Percentiles rank a stretch among this genome's conserved stretches.
phyloP scores from a whole-genome alignment of 2,329 filamentous ascomycete genomes.

The Colletotrichum tabaci region DNA sequence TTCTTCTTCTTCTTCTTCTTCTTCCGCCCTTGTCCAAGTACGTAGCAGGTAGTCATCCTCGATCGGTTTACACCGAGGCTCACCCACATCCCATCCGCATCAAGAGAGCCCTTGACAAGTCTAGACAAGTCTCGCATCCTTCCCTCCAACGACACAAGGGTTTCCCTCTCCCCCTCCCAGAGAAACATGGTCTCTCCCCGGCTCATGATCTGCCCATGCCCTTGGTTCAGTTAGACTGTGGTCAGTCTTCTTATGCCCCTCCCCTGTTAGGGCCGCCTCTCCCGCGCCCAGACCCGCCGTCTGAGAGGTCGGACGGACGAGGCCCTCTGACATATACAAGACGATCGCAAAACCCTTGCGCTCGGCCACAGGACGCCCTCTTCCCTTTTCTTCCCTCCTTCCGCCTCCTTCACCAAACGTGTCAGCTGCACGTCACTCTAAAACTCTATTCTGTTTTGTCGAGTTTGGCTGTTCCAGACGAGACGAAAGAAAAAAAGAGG shows the following conservation, averaged over 20 bases:
- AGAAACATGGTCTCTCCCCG: conserved; percentile 33
- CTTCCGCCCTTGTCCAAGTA: no score
- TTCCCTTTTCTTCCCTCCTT: conserved; percentile 14
- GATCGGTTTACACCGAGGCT: conserved; percentile 19
- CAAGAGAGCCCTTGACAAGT: conserved; percentile 17
- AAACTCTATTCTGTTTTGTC: conserved; percentile 40
- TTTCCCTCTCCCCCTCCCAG: conserved; percentile 1
- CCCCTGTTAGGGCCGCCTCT: conserved; percentile 37
- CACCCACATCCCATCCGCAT: conserved; percentile 18
- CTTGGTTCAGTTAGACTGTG: conserved; percentile 25
- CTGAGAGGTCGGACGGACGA: conserved; percentile 28
- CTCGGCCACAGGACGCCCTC: conserved; percentile 30
- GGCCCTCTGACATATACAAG: conserved; percentile 32
- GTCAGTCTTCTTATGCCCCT: conserved; percentile 11
- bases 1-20: no score
- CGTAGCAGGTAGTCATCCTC: conserved; percentile 9
- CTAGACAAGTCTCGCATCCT: conserved; percentile 32
- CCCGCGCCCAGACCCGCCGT: conserved; percentile 24
- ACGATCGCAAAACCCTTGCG: conserved; percentile 37
- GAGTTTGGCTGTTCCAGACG: conserved; percentile 26
- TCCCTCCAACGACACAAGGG: conserved; percentile 12
- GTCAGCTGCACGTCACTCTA: conserved; percentile 41
- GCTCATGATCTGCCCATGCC: conserved; percentile 36
- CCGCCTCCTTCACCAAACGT: conserved; percentile 41
- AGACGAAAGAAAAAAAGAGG: conserved; percentile 12